Conservation (phyloP, 495 filamentous ascomycete genomes). For the Lentithecium fluviatile region DNA sequence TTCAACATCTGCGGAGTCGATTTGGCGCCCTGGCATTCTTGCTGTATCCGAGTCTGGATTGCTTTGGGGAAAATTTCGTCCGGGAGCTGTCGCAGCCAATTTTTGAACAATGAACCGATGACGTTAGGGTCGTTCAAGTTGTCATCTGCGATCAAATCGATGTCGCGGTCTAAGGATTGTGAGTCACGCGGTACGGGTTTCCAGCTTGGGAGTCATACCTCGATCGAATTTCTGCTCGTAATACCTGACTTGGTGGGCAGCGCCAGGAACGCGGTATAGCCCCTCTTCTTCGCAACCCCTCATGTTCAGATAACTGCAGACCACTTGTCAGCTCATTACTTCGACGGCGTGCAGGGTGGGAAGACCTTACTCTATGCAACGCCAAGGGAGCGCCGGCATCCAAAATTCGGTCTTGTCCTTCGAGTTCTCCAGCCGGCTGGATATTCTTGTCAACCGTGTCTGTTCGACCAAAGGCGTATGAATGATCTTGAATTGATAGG, state of each 20-base stretch:
- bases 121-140: slow-evolving; percentile 93
- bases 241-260: slow-evolving; percentile 75
- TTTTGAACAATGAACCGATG: slow-evolving; percentile 87
- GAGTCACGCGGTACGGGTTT: slow-evolving; percentile 16
- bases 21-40: slow-evolving; percentile 70
- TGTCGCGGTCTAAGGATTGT: slow-evolving; percentile 62
- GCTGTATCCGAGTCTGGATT: slow-evolving; percentile 69
- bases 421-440: slow-evolving; percentile 76
- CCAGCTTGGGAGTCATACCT: slow-evolving; percentile 46
- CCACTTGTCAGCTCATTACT: slow-evolving; percentile 6
- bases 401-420: slow-evolving; percentile 93
- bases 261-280: slow-evolving; percentile 83
- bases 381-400: slow-evolving; percentile 92
- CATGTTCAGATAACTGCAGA: slow-evolving; percentile 73
- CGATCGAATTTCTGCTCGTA: slow-evolving; percentile 86
- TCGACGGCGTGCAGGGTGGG: background rate
- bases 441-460: slow-evolving; percentile 80
- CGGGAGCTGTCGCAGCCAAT: slow-evolving; percentile 90
- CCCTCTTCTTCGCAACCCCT: slow-evolving; percentile 89
- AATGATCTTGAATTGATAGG: slow-evolving; percentile 74
- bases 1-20: slow-evolving; percentile 76
- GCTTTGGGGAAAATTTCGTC: slow-evolving; percentile 84
- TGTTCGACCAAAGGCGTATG: slow-evolving; percentile 79
- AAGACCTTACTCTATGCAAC: slow-evolving; percentile 72
- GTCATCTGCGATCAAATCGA: slow-evolving; percentile 77